Base-by-base conservation (phyloP, 305 asterid genomes). In the Nicotiana rustica region DNA sequence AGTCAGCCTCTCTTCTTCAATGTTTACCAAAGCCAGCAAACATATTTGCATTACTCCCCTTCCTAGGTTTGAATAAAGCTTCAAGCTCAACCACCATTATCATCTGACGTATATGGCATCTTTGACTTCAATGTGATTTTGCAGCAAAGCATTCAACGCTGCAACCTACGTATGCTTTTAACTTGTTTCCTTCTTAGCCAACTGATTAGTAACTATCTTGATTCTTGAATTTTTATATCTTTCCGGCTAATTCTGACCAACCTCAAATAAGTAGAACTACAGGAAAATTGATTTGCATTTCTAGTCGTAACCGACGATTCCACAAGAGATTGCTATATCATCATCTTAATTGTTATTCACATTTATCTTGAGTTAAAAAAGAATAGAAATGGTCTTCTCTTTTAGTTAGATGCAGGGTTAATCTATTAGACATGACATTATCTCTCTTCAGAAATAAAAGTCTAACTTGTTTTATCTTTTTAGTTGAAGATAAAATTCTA, bases 11-110 rank as follows among this genome's bases (percentile, higher is more conserved):
- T 69, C 57, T 19, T 70, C 18, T 70, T 18, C 47, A 56, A 70
- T 19, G 35, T 38, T 9, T 10, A 18, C 35, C 59, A 56, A 41
- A 70, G 78, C 78, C n/a, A 70, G 59, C 59, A 70, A 18, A 19
- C 10, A 70, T 41, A 70, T 70, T 18, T 70, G 36, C 78, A 70
- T 31, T 70, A 70, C 59, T 18, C 78, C 47, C 78, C 21, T 41
- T 6, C 77, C 78, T 19, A 18, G 35, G 31, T 17, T 68, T 68
- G 31, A 59, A n/a, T n/a, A 59, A n/a, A 59, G 65, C 12, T 59
- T 59, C 65, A 59, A 9, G 4, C 9, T n/a, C 65, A 59, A 9
- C 13, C 19, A 59, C 65, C 25, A 59, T 68, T 68, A 19, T 35
- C 76, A 68, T 68, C 49, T 67, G 31, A 68, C 76, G 9, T 68